A percentile compares a stretch with the other conserved stretches of the same genome.
These are phyloP conservation scores for Gaertneriomyces semiglobifer DNA, from an alignment of 192 early-diverging fungal genomes.

Conservation along the genomic window DNA sequence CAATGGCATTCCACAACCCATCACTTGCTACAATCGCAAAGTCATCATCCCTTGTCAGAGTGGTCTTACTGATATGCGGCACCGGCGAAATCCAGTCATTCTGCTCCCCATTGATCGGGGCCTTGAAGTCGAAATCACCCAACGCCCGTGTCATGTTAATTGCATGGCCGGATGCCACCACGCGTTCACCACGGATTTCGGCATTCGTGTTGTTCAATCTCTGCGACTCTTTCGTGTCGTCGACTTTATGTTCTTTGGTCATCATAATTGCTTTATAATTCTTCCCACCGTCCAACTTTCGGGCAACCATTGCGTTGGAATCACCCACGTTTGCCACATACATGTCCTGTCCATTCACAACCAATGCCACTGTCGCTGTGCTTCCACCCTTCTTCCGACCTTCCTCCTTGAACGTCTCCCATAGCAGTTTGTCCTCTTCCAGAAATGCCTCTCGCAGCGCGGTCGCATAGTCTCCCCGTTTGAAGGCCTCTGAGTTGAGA, in stretches of 20 bases:
- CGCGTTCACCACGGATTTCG: slow-evolving; percentile 18
- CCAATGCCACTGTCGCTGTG: slow-evolving; percentile 29
- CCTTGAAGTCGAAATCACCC: slow-evolving; percentile 34
- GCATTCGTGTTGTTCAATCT: slow-evolving; percentile 25
- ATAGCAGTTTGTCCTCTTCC: slow-evolving; percentile 22
- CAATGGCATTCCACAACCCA: slow-evolving; percentile 26
- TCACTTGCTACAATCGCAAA: slow-evolving; percentile 29
- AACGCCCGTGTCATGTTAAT: slow-evolving; percentile 32
- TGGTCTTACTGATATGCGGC: slow-evolving; percentile 10
- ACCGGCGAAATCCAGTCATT: slow-evolving; percentile 34
- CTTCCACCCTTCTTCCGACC: slow-evolving; percentile 18
- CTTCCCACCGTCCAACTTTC: neutral
- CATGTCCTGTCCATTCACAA: slow-evolving; percentile 12
- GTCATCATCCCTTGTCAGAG: slow-evolving; percentile 11
- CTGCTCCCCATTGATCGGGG: slow-evolving; percentile 17
- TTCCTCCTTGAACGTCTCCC: slow-evolving; percentile 2
- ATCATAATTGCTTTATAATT: slow-evolving; percentile 19
- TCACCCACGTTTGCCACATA: slow-evolving; percentile 31
- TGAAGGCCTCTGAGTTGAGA: slow-evolving; percentile 21
- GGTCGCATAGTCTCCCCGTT: slow-evolving; percentile 13
- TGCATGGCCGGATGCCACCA: slow-evolving; percentile 23
- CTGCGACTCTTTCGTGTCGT: slow-evolving; percentile 18
- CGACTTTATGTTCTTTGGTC: slow-evolving; percentile 34
- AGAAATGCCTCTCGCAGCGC: slow-evolving; percentile 21
- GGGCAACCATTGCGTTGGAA: slow-evolving; percentile 25